Evolutionary conservation across 2,329 filamentous ascomycete species (phyloP).

Genomic region (Colletotrichum brevisporum): DNA sequence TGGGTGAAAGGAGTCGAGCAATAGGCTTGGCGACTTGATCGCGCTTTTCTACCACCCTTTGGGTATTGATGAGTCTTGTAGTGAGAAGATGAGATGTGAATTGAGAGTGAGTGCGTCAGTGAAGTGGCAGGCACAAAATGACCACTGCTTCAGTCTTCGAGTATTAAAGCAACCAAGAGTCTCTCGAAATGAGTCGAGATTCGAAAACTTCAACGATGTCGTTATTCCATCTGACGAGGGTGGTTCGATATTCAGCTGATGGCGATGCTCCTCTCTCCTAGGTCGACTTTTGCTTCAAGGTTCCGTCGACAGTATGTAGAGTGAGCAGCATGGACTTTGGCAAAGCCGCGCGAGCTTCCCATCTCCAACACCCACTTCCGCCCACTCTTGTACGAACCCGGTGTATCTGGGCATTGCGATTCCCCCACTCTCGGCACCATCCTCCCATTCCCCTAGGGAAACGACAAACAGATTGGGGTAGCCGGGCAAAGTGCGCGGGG

Average conservation of each 20-base stretch:
- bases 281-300: no score
- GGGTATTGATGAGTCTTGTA: rapidly evolving
- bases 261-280: not conserved
- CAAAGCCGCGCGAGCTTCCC: no score
- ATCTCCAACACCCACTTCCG: not conserved
- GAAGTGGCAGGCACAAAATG: no score
- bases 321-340: no score
- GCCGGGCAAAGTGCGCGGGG: no score
- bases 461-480: not conserved
- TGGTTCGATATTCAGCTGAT: constrained; percentile 27
- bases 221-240: not conserved
- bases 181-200: not conserved
- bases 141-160: not conserved
- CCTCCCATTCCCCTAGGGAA: no score
- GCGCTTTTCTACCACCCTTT: not conserved
- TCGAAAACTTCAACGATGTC: not conserved
- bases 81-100: not conserved
- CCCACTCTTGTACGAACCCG: constrained; percentile 1
- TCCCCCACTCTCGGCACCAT: constrained; percentile 25
- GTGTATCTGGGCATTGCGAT: not conserved
- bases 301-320: no score
- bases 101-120: not conserved
- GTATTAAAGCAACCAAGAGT: not conserved
- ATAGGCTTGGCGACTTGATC: not conserved
- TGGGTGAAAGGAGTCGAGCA: not conserved